Percentiles rank a stretch among this genome's conserved stretches.
phyloP scores from a whole-genome alignment of 768 basidiomycete species.

The Suillus brevipes region DNA sequence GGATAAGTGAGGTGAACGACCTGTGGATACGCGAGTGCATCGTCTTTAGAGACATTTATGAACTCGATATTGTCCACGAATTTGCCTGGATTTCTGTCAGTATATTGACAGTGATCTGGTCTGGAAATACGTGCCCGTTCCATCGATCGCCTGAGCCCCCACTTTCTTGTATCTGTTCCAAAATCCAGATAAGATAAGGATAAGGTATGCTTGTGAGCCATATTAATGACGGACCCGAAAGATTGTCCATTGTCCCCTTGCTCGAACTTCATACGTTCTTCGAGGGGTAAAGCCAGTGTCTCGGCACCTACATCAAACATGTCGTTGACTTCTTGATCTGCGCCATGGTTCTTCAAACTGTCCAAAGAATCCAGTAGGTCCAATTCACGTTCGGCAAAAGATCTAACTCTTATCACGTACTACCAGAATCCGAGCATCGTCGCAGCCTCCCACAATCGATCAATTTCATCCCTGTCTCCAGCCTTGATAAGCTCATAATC shows the following conservation, averaged over 20 bases:
- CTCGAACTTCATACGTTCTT: slow-evolving; percentile 44
- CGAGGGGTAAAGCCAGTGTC: slow-evolving; percentile 41
- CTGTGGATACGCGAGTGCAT: slow-evolving; percentile 59
- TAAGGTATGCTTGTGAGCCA: not conserved
- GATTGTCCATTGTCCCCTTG: slow-evolving; percentile 43
- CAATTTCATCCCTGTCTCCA: slow-evolving; percentile 38
- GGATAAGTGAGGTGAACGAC: slow-evolving; percentile 60
- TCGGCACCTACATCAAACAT: slow-evolving; percentile 46
- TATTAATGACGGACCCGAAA: slow-evolving; percentile 33
- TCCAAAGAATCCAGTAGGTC: not conserved
- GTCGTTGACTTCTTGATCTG: slow-evolving; percentile 33
- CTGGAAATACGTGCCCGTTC: slow-evolving; percentile 40
- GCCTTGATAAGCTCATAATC: slow-evolving; percentile 41
- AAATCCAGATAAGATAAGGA: not conserved
- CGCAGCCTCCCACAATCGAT: slow-evolving; percentile 47
- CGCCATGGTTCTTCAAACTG: slow-evolving; percentile 47
- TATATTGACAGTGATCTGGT: not conserved
- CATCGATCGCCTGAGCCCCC: slow-evolving; percentile 64
- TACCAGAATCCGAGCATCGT: slow-evolving; percentile 56
- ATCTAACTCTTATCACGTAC: slow-evolving; percentile 31
- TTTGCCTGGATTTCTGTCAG: not conserved
- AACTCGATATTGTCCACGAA: slow-evolving; percentile 57
- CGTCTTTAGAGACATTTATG: slow-evolving; percentile 69
- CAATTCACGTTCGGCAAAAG: not conserved
- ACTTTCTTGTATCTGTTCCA: slow-evolving; percentile 55